phyloP scores from a whole-genome alignment of 1,284 basidiomycete genomes.

The Ustilago trichophora region DNA sequence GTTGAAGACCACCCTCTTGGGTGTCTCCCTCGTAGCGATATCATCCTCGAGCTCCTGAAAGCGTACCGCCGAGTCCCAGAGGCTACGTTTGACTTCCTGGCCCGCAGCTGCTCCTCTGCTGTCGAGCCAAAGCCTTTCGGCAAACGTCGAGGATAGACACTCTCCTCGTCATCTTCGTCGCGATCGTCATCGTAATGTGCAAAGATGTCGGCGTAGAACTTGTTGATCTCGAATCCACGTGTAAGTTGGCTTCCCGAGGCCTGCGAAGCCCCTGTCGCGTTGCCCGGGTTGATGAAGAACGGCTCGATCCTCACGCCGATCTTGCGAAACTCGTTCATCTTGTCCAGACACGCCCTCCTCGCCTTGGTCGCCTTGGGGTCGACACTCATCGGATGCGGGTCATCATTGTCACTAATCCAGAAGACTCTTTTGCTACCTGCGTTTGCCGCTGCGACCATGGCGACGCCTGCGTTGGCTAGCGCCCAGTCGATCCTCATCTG shows the following conservation, averaged over 20 bases:
- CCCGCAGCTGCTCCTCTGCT: slow-evolving; percentile 34
- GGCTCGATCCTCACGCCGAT: slow-evolving; percentile 85
- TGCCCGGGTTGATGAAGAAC: slow-evolving; percentile 83
- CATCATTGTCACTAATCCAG: slow-evolving; percentile 88
- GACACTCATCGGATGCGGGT: slow-evolving; percentile 68
- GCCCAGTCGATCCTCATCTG: slow-evolving; percentile 74
- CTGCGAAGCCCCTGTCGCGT: slow-evolving; percentile 68
- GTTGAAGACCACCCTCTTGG: slow-evolving; percentile 86
- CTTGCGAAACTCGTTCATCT: slow-evolving; percentile 75
- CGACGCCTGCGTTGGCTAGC: slow-evolving; percentile 69
- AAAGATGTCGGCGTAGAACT: slow-evolving; percentile 73
- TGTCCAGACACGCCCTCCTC: slow-evolving; percentile 39
- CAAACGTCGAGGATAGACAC: slow-evolving; percentile 4
- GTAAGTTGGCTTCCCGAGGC: slow-evolving; percentile 15
- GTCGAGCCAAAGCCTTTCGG: slow-evolving; percentile 25
- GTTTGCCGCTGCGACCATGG: slow-evolving; percentile 75
- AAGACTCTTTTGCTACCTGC: slow-evolving; percentile 89
- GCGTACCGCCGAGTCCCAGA: slow-evolving; percentile 53
- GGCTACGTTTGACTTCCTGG: slow-evolving; percentile 31
- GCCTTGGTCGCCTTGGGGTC: slow-evolving; percentile 68
- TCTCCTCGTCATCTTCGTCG: slow-evolving; percentile 32
- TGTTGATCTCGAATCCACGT: slow-evolving; percentile 74
- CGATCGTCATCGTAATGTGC: slow-evolving; percentile 60
- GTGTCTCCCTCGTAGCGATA: slow-evolving; percentile 72
- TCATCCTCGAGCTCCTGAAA: slow-evolving; percentile 63